Evolutionary conservation across 2,329 filamentous ascomycete genomes (phyloP), one percentile per base, ranked within the genome.

Genomic region (Aspergillus awamori): DNA sequence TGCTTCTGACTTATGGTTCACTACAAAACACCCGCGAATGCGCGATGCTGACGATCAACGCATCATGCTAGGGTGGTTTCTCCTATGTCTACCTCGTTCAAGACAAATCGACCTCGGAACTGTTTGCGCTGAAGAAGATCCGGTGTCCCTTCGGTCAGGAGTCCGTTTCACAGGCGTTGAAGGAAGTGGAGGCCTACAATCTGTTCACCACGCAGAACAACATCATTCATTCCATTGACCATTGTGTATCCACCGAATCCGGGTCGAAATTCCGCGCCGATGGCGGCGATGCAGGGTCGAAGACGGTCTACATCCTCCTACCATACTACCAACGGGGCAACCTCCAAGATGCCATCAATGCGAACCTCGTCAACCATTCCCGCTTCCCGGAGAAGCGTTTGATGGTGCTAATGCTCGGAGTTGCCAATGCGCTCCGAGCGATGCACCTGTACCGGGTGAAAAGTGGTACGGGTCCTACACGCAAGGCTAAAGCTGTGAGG

Each of bases 71-170:
- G 90, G 95, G 95, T 75, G 95, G 95, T 72, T 99, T 99, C 83
- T 97, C 93, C 67, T 99, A 98, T 79, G 95, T 99, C 70, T 99
- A 99, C 80, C 91, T 99, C 62, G 95, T 99, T 62, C 91, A 98
- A 83, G 93, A 97, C 77, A 94, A 90, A 52, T 83, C 87, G 58
- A 90, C 87, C 56, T 90, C 91, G 62, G 88, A 94, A 70, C 86
- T 97, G 51, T 94, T 96, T 77, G 95, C 95, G 17, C 88, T 98
- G 64, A 99, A 99, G 80, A 99, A 99, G 85, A 99, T 99, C 77
- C 89, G 94, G 74, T 99, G 95, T 83, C 94, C 95, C 4, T 98
- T 99, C 73, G 95, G 95, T 67, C 90, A 95, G 77, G 95, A 99
- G 82, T 97, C 92, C 26, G 94, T 99, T 61, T 88, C 92, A 67